phyloP scores from a whole-genome alignment of 129 eudicot genomes.

The Pseudognaphalium luteoalbum region DNA sequence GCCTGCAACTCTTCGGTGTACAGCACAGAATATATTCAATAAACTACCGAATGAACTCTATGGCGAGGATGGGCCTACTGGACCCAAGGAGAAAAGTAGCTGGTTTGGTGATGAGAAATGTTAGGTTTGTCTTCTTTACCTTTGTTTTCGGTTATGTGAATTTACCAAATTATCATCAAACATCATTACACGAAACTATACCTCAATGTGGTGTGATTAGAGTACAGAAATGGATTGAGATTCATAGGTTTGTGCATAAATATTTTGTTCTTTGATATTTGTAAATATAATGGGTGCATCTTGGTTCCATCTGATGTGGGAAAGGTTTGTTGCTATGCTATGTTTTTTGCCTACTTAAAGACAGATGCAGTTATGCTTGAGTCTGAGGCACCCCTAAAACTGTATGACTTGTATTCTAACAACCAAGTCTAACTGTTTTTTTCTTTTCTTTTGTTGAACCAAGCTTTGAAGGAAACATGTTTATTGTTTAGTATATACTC shows the following conservation, averaged over 20 bases:
- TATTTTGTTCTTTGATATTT: not conserved
- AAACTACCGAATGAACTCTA: constrained; percentile 71
- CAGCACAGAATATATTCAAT: constrained; percentile 44
- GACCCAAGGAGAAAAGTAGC: constrained; percentile 93
- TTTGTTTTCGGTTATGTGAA: constrained; percentile 14
- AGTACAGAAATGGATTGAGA: constrained; percentile 15
- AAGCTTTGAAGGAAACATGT: not conserved
- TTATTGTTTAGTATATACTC: constrained; percentile 4
- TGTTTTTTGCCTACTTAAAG: not conserved
- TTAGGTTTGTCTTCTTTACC: constrained; percentile 32
- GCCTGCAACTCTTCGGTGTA: constrained; percentile 51
- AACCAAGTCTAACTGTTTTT: not conserved
- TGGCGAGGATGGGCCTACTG: constrained; percentile 95
- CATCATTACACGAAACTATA: constrained; percentile 12
- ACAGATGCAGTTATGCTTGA: not conserved
- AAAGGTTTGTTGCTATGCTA: constrained; percentile 12
- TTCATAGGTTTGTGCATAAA: constrained; percentile 13
- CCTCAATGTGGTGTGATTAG: constrained; percentile 15
- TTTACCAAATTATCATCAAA: constrained; percentile 14
- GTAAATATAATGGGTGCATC: constrained; percentile 2
- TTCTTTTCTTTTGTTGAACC: not conserved
- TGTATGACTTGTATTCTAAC: no score
- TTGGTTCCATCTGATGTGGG: constrained; percentile 9
- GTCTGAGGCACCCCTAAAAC: not conserved
- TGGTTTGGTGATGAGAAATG: constrained; percentile 96